Conservation (phyloP, 139 green algal genomes). For the Tetratostichococcus sp. region DNA sequence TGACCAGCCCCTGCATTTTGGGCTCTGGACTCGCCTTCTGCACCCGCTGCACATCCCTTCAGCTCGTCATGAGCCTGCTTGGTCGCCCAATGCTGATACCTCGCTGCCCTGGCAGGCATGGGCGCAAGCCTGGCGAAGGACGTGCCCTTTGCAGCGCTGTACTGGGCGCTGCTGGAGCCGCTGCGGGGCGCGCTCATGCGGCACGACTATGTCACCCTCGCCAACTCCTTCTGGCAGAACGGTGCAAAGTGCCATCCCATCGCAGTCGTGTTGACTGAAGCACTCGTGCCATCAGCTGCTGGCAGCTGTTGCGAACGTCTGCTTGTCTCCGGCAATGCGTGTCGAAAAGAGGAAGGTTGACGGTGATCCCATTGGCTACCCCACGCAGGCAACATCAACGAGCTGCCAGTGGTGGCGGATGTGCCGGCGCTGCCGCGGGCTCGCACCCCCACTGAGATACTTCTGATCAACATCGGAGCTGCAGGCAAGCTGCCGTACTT, state of each 20-base stretch:
- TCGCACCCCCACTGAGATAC: background rate
- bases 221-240: background rate
- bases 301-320: background rate
- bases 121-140: constrained; percentile 79
- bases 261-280: background rate
- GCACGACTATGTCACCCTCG: background rate
- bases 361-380: too few relatives aligned
- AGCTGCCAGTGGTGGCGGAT: background rate
- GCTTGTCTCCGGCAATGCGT: background rate
- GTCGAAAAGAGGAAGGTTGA: too few relatives aligned
- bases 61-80: too few relatives aligned
- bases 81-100: too few relatives aligned
- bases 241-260: background rate
- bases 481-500: background rate
- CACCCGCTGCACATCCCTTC: too few relatives aligned
- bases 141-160: constrained; percentile 90
- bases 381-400: background rate
- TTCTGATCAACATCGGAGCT: background rate
- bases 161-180: constrained; percentile 86
- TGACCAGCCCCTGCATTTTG: too few relatives aligned
- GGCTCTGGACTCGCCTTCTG: too few relatives aligned
- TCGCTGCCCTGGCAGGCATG: too few relatives aligned
- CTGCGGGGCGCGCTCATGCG: constrained; percentile 46
- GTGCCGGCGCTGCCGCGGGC: background rate
- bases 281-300: background rate